phyloP scores from a whole-genome alignment of 2,329 filamentous ascomycete species.

The Tolypocladium amazonense region DNA sequence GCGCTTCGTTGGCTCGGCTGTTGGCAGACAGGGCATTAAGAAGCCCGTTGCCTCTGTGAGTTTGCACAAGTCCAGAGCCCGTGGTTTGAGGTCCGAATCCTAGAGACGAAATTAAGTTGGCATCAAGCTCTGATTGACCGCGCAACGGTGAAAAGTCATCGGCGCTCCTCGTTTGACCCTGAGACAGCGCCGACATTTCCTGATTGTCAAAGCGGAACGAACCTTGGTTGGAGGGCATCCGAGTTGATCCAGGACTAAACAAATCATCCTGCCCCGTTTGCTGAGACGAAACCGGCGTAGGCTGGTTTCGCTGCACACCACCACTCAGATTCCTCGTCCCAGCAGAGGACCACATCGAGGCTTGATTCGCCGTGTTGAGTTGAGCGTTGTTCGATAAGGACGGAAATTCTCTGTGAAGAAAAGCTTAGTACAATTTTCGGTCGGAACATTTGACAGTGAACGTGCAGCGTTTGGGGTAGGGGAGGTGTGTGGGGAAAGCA shows the following conservation, averaged over 20 bases:
- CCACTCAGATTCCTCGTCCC: conserved; percentile 37
- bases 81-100: conserved; percentile 40
- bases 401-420: conserved; percentile 54
- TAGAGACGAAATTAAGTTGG: conserved; percentile 41
- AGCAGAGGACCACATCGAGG: conserved; percentile 44
- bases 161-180: conserved; percentile 35
- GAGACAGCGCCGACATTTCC: conserved; percentile 29
- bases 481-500: not conserved
- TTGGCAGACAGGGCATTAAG: conserved; percentile 55
- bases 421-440: conserved; percentile 32
- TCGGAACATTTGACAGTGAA: not conserved
- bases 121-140: conserved; percentile 42
- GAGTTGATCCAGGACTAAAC: conserved; percentile 31
- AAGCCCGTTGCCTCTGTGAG: conserved; percentile 47
- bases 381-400: conserved; percentile 53
- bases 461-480: not conserved
- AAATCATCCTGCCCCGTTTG: conserved; percentile 38
- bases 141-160: conserved; percentile 56
- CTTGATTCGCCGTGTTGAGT: conserved; percentile 34
- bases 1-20: conserved; percentile 35
- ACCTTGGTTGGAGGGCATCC: conserved; percentile 26
- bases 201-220: conserved; percentile 46
- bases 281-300: conserved; percentile 39
- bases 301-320: conserved; percentile 39
- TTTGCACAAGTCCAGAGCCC: conserved; percentile 22